These are phyloP conservation scores for Quercus wislizeni DNA, from an alignment of 306 rosid species.

Conservation along the genomic window DNA sequence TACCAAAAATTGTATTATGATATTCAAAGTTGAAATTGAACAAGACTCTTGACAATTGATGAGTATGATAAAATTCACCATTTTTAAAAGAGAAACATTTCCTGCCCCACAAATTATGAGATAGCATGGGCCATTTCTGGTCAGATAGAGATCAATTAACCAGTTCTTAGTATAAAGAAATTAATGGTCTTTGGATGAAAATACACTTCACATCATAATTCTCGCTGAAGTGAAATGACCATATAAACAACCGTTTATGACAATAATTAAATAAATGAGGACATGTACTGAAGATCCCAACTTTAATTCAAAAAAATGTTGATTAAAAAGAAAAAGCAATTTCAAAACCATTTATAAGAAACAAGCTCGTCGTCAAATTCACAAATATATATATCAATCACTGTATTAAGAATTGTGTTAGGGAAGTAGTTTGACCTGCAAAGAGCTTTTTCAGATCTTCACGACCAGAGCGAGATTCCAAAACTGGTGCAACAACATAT, in stretches of 20 bases:
- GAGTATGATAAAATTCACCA: no score
- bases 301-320: no score
- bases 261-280: no score
- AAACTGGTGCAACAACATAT: conserved; percentile 86
- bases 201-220: neutral
- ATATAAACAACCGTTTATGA: neutral
- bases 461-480: conserved; percentile 71
- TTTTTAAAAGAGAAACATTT: no score
- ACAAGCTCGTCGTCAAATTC: neutral
- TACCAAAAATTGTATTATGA: neutral
- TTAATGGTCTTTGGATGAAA: no score
- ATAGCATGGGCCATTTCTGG: no score
- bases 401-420: neutral
- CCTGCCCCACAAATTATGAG: no score
- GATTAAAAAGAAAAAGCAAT: no score
- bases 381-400: neutral
- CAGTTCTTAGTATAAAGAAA: no score
- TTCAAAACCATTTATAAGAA: neutral
- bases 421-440: conserved; percentile 57
- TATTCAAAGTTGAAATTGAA: neutral
- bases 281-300: no score
- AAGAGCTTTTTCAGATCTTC: conserved; percentile 77
- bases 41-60: no score
- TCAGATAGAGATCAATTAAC: no score
- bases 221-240: neutral